Evolutionary conservation across 176 grass and related monocot species (phyloP), one percentile per base, ranked within the genome.

Genomic region (Bolboschoenus planiculmis): DNA sequence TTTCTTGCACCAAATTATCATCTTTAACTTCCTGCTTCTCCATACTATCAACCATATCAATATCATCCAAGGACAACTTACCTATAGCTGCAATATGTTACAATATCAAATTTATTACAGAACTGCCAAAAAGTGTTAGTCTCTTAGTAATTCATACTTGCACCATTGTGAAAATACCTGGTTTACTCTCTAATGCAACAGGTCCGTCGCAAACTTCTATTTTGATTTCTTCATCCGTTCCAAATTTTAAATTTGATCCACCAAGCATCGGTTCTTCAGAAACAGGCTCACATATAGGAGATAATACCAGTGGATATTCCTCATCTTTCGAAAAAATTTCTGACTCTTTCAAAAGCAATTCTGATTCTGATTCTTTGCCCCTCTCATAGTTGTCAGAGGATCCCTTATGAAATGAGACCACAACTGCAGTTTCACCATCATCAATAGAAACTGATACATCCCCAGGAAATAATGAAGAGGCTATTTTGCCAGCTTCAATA

Each of bases 361-460:
- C 48, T 33, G 65, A 85, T 81, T 61, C 85, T 81, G 84, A 89
- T 80, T 43, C 83, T 89, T 82, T 36, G 84, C 77, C 51, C 64
- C 24, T 79, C 73, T 55, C 82, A 54, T 50, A 80, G 62, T 82
- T 65, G 75, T 78, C 67, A 84, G 83, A 80, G 51, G 87, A 73
- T 79, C 39, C 79, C 83, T 86, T 84, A 82, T 93, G 85, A 87
- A 98, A 91, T 84, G 92, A 98, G 56, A 98, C 92, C 89, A 98
- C 95, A 87, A 98, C 70, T 39, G 95, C 95, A 56, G 95, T 98
- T 92, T 98, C 95, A 82, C 95, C 95, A 84, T 91, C 95, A 90
- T 95, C 95, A 91, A 95, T 85, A 84, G 95, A 98, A 76, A 98
- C 90, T 18, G 92, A 98, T 37, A 98, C 85, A 79, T 86, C 94